Base-by-base conservation (phyloP, 2,329 filamentous ascomycete species). In the Phialophora macrospora region DNA sequence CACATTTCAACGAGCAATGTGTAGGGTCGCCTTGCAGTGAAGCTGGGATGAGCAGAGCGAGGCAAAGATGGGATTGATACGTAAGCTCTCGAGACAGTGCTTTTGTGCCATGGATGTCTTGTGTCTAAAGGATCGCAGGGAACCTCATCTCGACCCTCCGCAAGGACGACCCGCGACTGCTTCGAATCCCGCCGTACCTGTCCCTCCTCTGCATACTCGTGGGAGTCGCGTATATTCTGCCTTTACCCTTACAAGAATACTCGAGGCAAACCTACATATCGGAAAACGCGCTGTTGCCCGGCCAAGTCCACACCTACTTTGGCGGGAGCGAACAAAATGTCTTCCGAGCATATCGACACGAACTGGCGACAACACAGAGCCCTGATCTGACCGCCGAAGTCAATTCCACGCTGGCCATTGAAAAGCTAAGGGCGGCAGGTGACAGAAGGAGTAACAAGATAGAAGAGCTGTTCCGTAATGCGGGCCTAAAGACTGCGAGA, bases 231-330 rank as follows among this genome's bases (percentile, higher is more conserved):
- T 99, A 94, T 92, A 87, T 99, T 14, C 86, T 97, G 24, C 84
- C 98, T 34, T 86, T 99, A 1, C 95, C 95, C 2, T 84, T 98
- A 60, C 86, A 98, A 78, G 87, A 93, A 71, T 97, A 98, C 81
- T 97, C 93, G 58, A 88, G 95, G 70, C 85, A 87, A 66, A 99
- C 94, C 0, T 99, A 99, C 78, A 95, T 99, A 64, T 98, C 94
- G 51, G 95, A 99, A 78, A 99, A 99, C 77, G 95, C 95, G 11
- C 87, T 99, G 38, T 83, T 99, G 14, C 95, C 95, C 0, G 95
- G 93, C 1, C 95, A 99, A 78, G 95, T 98, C 8, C 94, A 98
- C 80, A 97, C 95, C 1, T 99, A 99, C 79, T 99, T 99, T 76
- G 89, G 91, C 6, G 95, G 95, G 20, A 97, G 92, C 77, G 95